Percentiles rank a stretch among this genome's conserved stretches.
Evolutionary conservation across 306 rosid species (phyloP).

Genomic region (Calophaca sinica): DNA sequence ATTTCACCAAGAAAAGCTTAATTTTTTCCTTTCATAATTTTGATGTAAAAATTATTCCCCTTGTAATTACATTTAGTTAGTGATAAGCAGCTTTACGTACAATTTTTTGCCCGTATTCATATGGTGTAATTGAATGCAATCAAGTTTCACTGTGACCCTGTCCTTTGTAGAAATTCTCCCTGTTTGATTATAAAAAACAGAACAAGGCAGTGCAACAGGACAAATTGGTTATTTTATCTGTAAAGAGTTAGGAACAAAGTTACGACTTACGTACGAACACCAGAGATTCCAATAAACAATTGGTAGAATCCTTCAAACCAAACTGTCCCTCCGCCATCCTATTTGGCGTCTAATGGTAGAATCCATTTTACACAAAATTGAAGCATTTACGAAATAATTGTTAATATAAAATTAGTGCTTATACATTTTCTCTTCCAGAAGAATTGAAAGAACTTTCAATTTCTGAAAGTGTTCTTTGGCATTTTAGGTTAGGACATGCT

Average conservation of each 20-base stretch:
- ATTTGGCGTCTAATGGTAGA: too few relatives aligned
- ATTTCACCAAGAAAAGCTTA: constrained; percentile 49
- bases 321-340: too few relatives aligned
- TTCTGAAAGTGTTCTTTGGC: too few relatives aligned
- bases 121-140: constrained; percentile 11
- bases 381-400: too few relatives aligned
- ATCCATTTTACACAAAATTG: too few relatives aligned
- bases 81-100: constrained; percentile 55
- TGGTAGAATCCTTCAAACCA: too few relatives aligned
- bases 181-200: background rate
- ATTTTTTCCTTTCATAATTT: constrained; percentile 54
- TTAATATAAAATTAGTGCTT: too few relatives aligned
- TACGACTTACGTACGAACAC: background rate
- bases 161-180: background rate
- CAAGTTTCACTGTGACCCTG: constrained; percentile 6
- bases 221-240: background rate
- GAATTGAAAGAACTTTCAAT: too few relatives aligned
- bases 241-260: background rate
- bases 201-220: background rate
- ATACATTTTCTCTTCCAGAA: too few relatives aligned
- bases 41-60: constrained; percentile 59
- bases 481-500: too few relatives aligned
- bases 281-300: background rate
- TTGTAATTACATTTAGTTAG: constrained; percentile 57
- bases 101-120: constrained; percentile 33